Conservation (phyloP, 2,329 filamentous ascomycete species). For the Berkeleyomyces basicola region DNA sequence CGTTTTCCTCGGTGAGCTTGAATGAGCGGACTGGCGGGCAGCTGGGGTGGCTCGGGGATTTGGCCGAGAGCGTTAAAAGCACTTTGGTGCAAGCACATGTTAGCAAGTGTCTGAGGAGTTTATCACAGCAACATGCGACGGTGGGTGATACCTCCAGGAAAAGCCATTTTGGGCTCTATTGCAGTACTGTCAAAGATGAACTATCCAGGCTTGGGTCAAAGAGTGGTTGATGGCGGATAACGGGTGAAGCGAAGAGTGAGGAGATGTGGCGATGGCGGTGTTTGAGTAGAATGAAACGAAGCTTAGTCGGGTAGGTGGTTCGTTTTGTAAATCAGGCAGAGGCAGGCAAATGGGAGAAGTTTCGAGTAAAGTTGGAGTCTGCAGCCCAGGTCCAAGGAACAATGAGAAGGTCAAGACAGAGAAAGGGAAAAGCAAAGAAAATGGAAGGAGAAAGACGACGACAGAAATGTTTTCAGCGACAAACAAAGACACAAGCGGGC, state of each 20-base stretch:
- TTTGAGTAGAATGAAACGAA: no score
- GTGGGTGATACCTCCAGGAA: no score
- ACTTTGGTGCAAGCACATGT: neutral
- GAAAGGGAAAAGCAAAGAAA: neutral
- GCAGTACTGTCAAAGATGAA: no score
- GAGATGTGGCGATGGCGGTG: no score
- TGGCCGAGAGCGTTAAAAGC: neutral
- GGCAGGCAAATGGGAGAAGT: neutral
- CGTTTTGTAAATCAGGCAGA: neutral
- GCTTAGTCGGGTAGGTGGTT: neutral
- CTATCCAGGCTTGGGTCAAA: no score
- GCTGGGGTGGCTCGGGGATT: neutral
- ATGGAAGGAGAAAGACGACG: neutral
- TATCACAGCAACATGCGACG: no score
- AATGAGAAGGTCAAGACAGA: neutral
- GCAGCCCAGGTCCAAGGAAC: neutral
- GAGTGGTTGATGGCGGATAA: no score
- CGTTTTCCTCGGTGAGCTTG: conserved; percentile 2
- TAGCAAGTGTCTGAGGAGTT: neutral
- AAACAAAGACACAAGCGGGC: neutral
- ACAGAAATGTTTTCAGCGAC: neutral
- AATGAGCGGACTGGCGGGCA: neutral
- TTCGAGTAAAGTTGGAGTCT: neutral
- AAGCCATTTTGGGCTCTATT: no score
- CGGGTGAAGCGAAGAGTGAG: no score